Evolutionary conservation across 768 basidiomycete species (phyloP).

Genomic region (Peribolospora kevripleyi): DNA sequence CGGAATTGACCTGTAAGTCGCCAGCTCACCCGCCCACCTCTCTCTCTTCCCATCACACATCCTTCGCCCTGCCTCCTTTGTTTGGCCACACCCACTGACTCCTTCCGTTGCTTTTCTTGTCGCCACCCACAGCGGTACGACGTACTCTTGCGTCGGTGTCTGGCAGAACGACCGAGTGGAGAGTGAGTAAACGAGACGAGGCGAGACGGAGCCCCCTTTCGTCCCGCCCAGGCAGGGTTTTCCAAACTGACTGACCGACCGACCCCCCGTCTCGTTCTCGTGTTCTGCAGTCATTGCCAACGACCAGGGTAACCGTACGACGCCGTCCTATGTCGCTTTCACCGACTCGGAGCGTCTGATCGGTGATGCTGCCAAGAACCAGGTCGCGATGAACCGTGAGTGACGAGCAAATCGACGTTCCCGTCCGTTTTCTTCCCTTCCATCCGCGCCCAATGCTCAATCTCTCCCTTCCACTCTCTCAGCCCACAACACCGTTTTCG

Average conservation of each 20-base stretch:
- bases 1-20: background rate
- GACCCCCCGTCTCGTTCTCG: no score
- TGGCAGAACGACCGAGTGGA: conserved; percentile 24
- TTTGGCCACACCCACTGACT: no score
- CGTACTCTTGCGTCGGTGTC: conserved; percentile 25
- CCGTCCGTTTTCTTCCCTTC: background rate
- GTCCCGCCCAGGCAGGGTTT: no score
- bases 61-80: no score
- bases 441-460: background rate
- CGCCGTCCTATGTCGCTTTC: conserved; percentile 28
- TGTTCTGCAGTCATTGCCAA: conserved; percentile 19
- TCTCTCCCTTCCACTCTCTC: background rate
- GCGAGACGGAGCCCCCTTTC: background rate
- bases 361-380: conserved; percentile 97
- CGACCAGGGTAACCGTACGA: conserved; percentile 23
- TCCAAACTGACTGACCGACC: no score
- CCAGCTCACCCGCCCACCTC: background rate
- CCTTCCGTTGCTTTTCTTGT: no score
- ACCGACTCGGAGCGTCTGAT: conserved; percentile 63
- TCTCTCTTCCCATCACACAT: no score
- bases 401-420: conserved; percentile 1
- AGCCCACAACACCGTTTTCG: conserved; percentile 45
- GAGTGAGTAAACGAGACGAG: background rate
- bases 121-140: conserved; percentile 15
- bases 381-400: conserved; percentile 87